Evolutionary conservation across 108 stramenopile genomes (phyloP).

Genomic region (Seminavis robusta): DNA sequence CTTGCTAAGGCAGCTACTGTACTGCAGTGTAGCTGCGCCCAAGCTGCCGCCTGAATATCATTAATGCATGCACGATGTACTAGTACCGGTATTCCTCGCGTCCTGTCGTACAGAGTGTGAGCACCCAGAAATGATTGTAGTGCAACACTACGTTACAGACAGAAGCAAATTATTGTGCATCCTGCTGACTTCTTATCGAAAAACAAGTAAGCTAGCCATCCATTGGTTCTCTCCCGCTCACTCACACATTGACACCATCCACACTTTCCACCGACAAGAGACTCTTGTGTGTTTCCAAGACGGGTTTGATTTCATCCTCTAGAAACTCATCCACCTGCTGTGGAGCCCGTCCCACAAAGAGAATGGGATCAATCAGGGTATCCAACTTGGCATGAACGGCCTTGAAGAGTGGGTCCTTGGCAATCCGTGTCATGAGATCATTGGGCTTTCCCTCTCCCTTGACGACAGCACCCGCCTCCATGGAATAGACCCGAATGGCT

Average conservation of each 20-base stretch:
- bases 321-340: slow-evolving; percentile 97
- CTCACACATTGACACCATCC: slow-evolving; percentile 95
- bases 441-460: slow-evolving; percentile 98
- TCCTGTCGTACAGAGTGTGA: neutral
- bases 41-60: too few relatives aligned
- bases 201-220: neutral
- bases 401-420: slow-evolving; percentile 79
- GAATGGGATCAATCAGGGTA: slow-evolving; percentile 85
- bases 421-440: slow-evolving; percentile 95
- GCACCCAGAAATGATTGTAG: neutral
- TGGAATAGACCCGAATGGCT: slow-evolving; percentile 95
- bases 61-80: too few relatives aligned
- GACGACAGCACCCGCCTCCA: slow-evolving; percentile 97
- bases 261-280: slow-evolving; percentile 70
- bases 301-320: slow-evolving; percentile 82
- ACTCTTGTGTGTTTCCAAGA: slow-evolving; percentile 76
- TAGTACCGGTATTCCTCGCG: neutral
- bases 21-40: too few relatives aligned
- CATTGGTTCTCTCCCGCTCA: neutral
- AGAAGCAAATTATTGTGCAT: too few relatives aligned
- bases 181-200: neutral
- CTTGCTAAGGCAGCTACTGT: too few relatives aligned
- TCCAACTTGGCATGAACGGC: slow-evolving; percentile 90
- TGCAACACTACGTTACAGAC: too few relatives aligned
- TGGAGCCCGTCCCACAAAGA: slow-evolving; percentile 93